Evolutionary conservation across 73 alveolate genomes (phyloP), one percentile per base, ranked within the genome.

Genomic region (Chromera velia): DNA sequence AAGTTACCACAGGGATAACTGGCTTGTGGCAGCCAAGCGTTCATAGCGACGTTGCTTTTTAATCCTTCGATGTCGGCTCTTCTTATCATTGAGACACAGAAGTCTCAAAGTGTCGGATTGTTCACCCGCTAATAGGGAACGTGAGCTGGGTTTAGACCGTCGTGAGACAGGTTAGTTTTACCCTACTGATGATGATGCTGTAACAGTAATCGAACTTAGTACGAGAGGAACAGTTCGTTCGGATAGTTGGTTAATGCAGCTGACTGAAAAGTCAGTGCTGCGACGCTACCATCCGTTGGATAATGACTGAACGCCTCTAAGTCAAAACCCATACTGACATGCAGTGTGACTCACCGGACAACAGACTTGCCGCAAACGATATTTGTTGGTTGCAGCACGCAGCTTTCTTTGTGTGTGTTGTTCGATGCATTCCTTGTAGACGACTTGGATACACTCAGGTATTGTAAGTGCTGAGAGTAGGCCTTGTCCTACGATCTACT

Each of bases 21-120:
- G 99, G 99, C 97, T 94, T 94, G 99, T 93, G 99, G 99, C 98
- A 93, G 98, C 99, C 98, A 94, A 94, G 99, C 98, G 98, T 93
- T 90, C 98, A 94, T 92, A 94, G 98, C 97, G 94, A 89, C 74
- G 47, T 68, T 68, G 74, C 32, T 64, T 64, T 64, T 64, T 64
- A 34, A 64, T 89, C 83, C 94, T 85, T 85, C 91, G 91, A 75
- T 66, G 47, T 75, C 78, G 76, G 80, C 80, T 75, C 78, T 49
- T 75, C 80, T 83, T 75, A 75, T 75, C 84, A 75, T 75, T 75
- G 78, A 47, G 84, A 75, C 10, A 84, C 90, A 74, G 82, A 82
- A 28, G 63, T 82, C 80, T 22, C 83, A 33, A 65, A 64, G 86
- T 17, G 84, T 78, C 55, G 83, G 90, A 80, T 84, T 84, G 87